These are phyloP conservation scores for Aegilops longissima DNA, from an alignment of 176 grass and related monocot genomes.

Conservation along the genomic window DNA sequence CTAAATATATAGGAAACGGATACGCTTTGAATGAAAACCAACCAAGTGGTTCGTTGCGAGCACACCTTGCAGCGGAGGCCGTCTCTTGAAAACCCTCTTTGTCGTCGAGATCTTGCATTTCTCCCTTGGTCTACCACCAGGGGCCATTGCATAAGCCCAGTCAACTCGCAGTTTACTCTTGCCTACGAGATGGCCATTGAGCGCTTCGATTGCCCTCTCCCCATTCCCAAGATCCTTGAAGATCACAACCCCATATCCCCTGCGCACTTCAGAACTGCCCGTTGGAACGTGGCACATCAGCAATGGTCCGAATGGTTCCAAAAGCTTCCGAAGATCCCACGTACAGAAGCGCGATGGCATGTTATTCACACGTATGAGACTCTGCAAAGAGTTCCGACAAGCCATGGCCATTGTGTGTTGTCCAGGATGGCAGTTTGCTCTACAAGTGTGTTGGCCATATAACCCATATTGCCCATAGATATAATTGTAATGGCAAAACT, in stretches of 20 bases:
- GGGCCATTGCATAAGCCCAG: constrained; percentile 10
- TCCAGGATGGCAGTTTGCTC: background rate
- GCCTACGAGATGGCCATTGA: background rate
- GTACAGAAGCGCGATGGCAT: background rate
- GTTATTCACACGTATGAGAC: constrained; percentile 13
- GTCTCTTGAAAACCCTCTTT: background rate
- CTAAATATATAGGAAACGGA: background rate
- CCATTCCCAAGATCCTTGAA: constrained; percentile 12
- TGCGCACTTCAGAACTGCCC: background rate
- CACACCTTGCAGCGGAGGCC: background rate
- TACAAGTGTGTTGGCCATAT: background rate
- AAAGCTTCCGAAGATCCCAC: background rate
- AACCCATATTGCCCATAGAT: background rate
- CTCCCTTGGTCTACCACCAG: background rate
- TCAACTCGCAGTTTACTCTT: constrained; percentile 25
- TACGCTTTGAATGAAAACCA: background rate
- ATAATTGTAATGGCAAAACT: constrained; percentile 20
- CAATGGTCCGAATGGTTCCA: background rate
- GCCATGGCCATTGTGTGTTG: background rate
- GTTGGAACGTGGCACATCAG: background rate
- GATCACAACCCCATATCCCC: background rate
- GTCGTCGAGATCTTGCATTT: background rate
- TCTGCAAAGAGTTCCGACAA: background rate
- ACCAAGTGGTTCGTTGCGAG: background rate
- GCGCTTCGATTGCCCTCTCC: background rate